A percentile compares a stretch with the other conserved stretches of the same genome.
These are phyloP conservation scores for Vigna hirtella DNA, from an alignment of 306 rosid genomes.

Conservation along the genomic window DNA sequence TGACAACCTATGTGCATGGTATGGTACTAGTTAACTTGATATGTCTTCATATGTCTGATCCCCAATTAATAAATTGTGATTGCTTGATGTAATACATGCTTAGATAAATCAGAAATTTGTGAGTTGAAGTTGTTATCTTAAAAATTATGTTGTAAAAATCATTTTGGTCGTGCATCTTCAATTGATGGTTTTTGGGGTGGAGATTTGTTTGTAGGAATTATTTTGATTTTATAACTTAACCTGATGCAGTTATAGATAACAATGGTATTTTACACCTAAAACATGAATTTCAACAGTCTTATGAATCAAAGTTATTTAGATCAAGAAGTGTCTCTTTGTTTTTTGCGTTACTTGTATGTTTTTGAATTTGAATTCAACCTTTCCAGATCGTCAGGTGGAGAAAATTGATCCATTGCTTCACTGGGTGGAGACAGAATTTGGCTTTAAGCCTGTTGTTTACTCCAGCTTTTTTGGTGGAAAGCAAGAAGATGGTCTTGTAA, in stretches of 20 bases:
- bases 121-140: constrained; percentile 14
- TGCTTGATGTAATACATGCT: constrained; percentile 18
- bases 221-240: constrained; percentile 17
- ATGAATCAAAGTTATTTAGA: constrained; percentile 24
- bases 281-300: not conserved
- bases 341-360: not conserved
- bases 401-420: constrained; percentile 81
- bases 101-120: constrained; percentile 3
- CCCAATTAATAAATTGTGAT: not conserved
- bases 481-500: constrained; percentile 79
- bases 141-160: not conserved
- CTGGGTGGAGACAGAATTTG: constrained; percentile 88
- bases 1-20: constrained; percentile 77
- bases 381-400: constrained; percentile 82
- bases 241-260: not conserved
- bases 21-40: constrained; percentile 44
- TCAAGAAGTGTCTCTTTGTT: constrained; percentile 15
- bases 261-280: not conserved
- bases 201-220: not conserved
- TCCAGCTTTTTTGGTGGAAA: constrained; percentile 80
- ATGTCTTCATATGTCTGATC: constrained; percentile 3
- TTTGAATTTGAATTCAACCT: constrained; percentile 31
- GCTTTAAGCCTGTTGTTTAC: constrained; percentile 77
- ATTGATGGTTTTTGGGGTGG: constrained; percentile 14
- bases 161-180: not conserved